Conservation (phyloP, 2,329 filamentous ascomycete genomes). For the Colletotrichum gloeosporioides region DNA sequence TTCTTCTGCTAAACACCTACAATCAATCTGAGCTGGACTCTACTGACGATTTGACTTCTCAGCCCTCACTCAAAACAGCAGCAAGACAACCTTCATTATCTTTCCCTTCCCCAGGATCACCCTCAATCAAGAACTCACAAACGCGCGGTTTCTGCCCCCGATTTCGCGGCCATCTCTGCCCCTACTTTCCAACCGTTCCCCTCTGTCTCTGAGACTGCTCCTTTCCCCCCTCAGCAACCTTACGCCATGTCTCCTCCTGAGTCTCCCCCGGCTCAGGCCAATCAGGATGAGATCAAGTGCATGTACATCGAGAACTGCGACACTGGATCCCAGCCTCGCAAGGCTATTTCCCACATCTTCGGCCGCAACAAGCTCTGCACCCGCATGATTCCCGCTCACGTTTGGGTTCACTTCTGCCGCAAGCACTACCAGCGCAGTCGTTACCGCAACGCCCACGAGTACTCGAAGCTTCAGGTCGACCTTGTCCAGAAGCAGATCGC, state of each 20-base stretch:
- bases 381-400: slow-evolving; percentile 67
- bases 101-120: slow-evolving; percentile 22
- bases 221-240: slow-evolving; percentile 23
- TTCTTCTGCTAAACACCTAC: not conserved
- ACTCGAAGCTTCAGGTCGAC: slow-evolving; percentile 67
- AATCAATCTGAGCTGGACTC: slow-evolving; percentile 4
- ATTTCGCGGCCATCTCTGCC: slow-evolving; percentile 38
- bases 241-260: slow-evolving; percentile 15
- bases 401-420: slow-evolving; percentile 80
- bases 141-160: slow-evolving; percentile 54
- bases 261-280: slow-evolving; percentile 4
- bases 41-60: not conserved
- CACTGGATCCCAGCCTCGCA: slow-evolving; percentile 68
- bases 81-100: slow-evolving; percentile 17
- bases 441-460: slow-evolving; percentile 69
- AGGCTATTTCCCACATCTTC: slow-evolving; percentile 82
- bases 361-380: slow-evolving; percentile 84
- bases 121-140: slow-evolving; percentile 44
- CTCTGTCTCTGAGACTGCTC: slow-evolving; percentile 18
- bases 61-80: slow-evolving; percentile 21
- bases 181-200: slow-evolving; percentile 23
- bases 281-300: slow-evolving; percentile 39
- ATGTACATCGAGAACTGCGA: slow-evolving; percentile 64
- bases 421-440: slow-evolving; percentile 82
- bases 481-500: slow-evolving; percentile 68